Evolutionary conservation across 192 early-diverging fungal genomes (phyloP).

Genomic region (Thamnidium elegans): DNA sequence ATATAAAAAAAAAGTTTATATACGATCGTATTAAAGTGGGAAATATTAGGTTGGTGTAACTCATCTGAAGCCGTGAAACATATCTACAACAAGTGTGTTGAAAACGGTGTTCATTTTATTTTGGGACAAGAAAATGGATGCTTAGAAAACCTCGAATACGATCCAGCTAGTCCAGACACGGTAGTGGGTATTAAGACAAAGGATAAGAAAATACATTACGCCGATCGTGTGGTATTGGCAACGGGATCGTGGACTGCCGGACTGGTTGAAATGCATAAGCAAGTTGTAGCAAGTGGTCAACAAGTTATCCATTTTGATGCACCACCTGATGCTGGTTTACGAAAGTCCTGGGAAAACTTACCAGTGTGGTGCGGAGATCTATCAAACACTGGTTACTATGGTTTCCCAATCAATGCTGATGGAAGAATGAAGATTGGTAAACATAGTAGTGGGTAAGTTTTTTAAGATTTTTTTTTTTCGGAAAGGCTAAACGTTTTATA

Average conservation of each 20-base stretch:
- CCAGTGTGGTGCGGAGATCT: conserved; percentile 55
- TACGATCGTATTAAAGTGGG: not conserved
- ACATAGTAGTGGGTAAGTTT: conserved; percentile 33
- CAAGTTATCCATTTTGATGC: conserved; percentile 47
- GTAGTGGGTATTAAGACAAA: conserved; percentile 39
- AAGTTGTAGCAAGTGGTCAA: conserved; percentile 44
- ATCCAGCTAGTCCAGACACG: not conserved
- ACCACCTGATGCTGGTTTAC: conserved; percentile 1
- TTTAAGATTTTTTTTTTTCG: not conserved
- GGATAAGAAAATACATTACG: conserved; percentile 38
- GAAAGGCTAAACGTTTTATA: not conserved
- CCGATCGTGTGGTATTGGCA: conserved; percentile 36
- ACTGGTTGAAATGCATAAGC: conserved; percentile 33
- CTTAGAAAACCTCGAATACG: not conserved
- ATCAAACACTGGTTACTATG: conserved; percentile 43
- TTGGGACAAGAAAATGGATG: conserved; percentile 2
- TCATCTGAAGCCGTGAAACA: conserved; percentile 20
- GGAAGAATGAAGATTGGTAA: conserved; percentile 47
- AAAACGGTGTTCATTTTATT: conserved; percentile 18
- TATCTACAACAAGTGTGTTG: conserved; percentile 18
- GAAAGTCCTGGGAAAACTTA: conserved; percentile 18
- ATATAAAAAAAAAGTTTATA: not conserved
- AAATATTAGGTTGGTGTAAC: conserved; percentile 28
- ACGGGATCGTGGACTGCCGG: conserved; percentile 48
- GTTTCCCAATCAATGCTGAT: conserved; percentile 43